phyloP scores from a whole-genome alignment of 148 eudicot genomes.

The Rhododendron ferrugineum region DNA sequence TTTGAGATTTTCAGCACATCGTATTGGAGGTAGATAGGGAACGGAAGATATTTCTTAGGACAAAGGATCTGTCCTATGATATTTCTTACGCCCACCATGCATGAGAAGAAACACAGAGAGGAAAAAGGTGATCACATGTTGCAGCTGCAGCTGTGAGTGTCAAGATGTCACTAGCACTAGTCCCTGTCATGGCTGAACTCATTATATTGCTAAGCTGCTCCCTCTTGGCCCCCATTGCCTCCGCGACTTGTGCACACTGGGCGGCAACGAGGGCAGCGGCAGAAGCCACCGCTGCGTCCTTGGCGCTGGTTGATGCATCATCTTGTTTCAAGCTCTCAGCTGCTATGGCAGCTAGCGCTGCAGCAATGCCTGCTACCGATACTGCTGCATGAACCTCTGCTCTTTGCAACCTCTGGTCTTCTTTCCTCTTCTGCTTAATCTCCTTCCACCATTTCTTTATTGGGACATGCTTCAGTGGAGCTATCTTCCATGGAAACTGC shows the following conservation, averaged over 20 bases:
- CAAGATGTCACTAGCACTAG: constrained; percentile 63
- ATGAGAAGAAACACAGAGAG: neutral
- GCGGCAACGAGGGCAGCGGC: constrained; percentile 89
- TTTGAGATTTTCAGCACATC: neutral
- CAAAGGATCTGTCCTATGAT: neutral
- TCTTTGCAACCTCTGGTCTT: constrained; percentile 67
- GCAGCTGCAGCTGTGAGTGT: constrained; percentile 93
- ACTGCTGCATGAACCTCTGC: constrained; percentile 98
- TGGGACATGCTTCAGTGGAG: constrained; percentile 52
- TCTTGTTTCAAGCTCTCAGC: constrained; percentile 48
- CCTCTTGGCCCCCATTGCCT: constrained; percentile 75
- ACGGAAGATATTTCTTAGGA: neutral
- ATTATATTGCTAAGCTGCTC: constrained; percentile 61
- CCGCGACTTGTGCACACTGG: constrained; percentile 86
- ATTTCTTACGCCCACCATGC: neutral
- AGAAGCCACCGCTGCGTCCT: constrained; percentile 65
- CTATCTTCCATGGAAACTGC: constrained; percentile 66
- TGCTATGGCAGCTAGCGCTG: constrained; percentile 86
- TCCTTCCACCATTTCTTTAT: constrained; percentile 88
- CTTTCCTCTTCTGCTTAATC: constrained; percentile 72
- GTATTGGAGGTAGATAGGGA: neutral
- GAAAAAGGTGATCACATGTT: constrained; percentile 47
- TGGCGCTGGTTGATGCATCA: constrained; percentile 28
- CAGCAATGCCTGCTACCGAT: constrained; percentile 90
- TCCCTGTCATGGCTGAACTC: constrained; percentile 69